These are phyloP conservation scores for Cyberlindnera xylosilytica DNA, from an alignment of 805 yeast species.

Conservation along the genomic window DNA sequence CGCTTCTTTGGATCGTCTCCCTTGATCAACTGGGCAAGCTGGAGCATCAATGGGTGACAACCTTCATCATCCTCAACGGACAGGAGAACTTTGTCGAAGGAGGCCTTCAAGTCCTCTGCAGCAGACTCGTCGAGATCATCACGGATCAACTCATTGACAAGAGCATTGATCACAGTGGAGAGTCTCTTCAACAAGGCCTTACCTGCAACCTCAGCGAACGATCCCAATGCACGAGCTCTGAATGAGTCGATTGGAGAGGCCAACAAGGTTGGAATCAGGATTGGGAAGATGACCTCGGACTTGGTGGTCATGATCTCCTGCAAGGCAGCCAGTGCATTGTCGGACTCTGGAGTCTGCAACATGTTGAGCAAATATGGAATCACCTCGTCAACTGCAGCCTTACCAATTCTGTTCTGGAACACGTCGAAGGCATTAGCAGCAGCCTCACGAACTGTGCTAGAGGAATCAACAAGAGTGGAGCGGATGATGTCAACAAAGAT, in stretches of 20 bases:
- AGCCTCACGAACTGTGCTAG: constrained; percentile 75
- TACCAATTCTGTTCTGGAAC: constrained; percentile 78
- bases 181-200: constrained; percentile 71
- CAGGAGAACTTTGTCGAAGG: constrained; percentile 67
- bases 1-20: constrained; percentile 68
- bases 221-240: constrained; percentile 84
- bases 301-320: constrained; percentile 90
- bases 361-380: constrained; percentile 76
- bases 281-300: constrained; percentile 90
- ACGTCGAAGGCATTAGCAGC: constrained; percentile 91
- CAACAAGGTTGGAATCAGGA: constrained; percentile 80
- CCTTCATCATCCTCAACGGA: constrained; percentile 79
- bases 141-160: constrained; percentile 56
- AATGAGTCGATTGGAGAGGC: constrained; percentile 76
- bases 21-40: constrained; percentile 70
- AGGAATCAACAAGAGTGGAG: constrained; percentile 72
- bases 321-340: constrained; percentile 79
- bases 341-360: constrained; percentile 61
- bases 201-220: constrained; percentile 89
- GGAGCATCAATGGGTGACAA: constrained; percentile 79
- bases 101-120: constrained; percentile 39
- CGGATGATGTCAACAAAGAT: constrained; percentile 73
- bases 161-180: constrained; percentile 66
- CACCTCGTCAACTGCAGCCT: constrained; percentile 81
- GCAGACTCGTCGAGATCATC: constrained; percentile 37